These are phyloP conservation scores for Heliamphora pulchella DNA, from an alignment of 179 eudicot species.

Conservation along the genomic window DNA sequence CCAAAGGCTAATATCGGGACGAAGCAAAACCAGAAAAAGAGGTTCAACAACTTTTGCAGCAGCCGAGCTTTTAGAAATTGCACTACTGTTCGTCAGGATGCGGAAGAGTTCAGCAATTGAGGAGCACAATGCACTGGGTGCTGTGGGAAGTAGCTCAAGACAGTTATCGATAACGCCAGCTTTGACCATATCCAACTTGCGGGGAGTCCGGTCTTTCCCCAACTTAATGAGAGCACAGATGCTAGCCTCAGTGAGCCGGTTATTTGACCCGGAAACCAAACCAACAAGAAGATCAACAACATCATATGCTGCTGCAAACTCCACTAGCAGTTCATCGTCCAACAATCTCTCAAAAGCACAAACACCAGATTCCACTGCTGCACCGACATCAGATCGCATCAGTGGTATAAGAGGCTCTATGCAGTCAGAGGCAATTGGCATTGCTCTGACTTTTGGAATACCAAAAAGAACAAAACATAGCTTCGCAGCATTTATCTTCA, in stretches of 20 bases:
- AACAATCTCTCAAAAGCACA: conserved; percentile 58
- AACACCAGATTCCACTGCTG: conserved; percentile 49
- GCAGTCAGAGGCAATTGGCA: conserved; percentile 41
- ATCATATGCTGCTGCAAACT: conserved; percentile 38
- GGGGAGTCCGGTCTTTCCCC: conserved; percentile 60
- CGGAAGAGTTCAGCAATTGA: conserved; percentile 57
- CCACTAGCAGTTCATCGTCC: conserved; percentile 45
- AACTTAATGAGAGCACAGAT: conserved; percentile 50
- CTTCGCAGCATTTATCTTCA: conserved; percentile 51
- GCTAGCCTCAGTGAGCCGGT: conserved; percentile 54
- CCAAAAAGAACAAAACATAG: conserved; percentile 51
- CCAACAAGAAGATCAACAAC: conserved; percentile 47
- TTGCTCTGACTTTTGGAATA: conserved; percentile 41
- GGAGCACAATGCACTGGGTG: conserved; percentile 49
- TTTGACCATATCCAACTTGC: conserved; percentile 62
- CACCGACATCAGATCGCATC: conserved; percentile 38
- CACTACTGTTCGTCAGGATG: conserved; percentile 60
- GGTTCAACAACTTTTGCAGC: conserved; percentile 61
- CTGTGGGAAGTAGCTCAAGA: conserved; percentile 46
- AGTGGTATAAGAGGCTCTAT: conserved; percentile 50
- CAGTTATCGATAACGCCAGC: conserved; percentile 54
- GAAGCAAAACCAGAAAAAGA: conserved; percentile 45
- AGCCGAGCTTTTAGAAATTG: conserved; percentile 46
- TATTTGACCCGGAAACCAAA: conserved; percentile 60
- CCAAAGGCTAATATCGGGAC: conserved; percentile 48